These are phyloP conservation scores for Naganishia antarctica DNA, from an alignment of 768 basidiomycete species.

Conservation along the genomic window DNA sequence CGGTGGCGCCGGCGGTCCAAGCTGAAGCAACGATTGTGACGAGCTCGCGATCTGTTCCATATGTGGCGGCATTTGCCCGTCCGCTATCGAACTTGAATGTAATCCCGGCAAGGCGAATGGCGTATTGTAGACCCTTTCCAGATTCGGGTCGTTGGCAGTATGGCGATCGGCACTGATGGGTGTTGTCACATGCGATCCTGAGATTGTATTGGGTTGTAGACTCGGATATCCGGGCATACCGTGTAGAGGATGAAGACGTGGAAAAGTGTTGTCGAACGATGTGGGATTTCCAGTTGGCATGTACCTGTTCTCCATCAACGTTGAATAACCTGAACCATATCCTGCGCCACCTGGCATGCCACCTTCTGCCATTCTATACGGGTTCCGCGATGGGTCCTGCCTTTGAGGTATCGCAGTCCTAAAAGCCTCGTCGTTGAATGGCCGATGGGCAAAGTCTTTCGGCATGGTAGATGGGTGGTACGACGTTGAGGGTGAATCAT, in stretches of 20 bases:
- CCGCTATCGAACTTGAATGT: neutral
- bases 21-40: neutral
- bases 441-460: constrained; percentile 3
- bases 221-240: constrained; percentile 2
- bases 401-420: neutral
- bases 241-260: constrained; percentile 2
- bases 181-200: neutral
- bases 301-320: constrained; percentile 9
- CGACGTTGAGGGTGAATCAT: neutral
- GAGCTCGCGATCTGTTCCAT: constrained; percentile 1
- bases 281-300: neutral
- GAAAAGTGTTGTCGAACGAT: neutral
- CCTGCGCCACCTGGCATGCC: neutral
- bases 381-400: neutral
- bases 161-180: constrained; percentile 15
- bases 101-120: constrained; percentile 12
- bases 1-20: neutral
- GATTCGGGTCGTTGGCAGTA: neutral
- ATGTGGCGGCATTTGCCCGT: constrained; percentile 13
- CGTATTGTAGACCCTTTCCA: neutral
- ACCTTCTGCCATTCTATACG: constrained; percentile 2
- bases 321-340: neutral
- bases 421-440: neutral
- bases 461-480: neutral
- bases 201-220: no score